These are phyloP conservation scores for Melastoma candidum DNA, from an alignment of 441 rosid genomes.

Conservation along the genomic window DNA sequence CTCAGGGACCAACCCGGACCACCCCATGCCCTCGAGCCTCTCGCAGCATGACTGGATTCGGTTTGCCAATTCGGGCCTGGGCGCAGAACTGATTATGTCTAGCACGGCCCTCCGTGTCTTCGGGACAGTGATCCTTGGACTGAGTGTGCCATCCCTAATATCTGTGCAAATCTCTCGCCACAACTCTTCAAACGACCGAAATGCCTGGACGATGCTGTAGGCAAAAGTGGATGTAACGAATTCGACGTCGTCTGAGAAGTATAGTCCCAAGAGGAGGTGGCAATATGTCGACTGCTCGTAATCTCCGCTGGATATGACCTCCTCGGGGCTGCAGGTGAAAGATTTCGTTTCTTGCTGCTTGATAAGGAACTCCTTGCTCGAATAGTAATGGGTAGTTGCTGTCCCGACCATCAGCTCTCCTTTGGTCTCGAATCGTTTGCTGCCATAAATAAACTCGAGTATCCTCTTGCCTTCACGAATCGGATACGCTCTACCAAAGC, in stretches of 20 bases:
- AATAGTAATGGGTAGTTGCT: constrained; percentile 75
- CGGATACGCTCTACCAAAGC: constrained; percentile 45
- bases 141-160: constrained; percentile 44
- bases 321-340: constrained; percentile 74
- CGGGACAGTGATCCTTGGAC: constrained; percentile 38
- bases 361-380: constrained; percentile 69
- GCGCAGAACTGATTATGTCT: constrained; percentile 28
- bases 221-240: constrained; percentile 75
- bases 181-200: constrained; percentile 48
- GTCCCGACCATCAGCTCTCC: constrained; percentile 73
- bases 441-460: constrained; percentile 73
- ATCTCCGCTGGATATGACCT: constrained; percentile 65
- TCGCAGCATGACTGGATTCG: constrained; percentile 34
- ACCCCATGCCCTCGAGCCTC: constrained; percentile 34
- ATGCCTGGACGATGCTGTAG: constrained; percentile 69
- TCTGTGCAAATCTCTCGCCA: constrained; percentile 64
- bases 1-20: constrained; percentile 46
- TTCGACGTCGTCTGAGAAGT: constrained; percentile 44
- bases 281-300: constrained; percentile 69
- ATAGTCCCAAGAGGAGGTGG: constrained; percentile 77
- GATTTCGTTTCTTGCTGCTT: constrained; percentile 67
- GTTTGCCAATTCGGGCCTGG: constrained; percentile 44
- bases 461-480: constrained; percentile 72
- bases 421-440: constrained; percentile 59
- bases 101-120: constrained; percentile 45